These are phyloP conservation scores for Vigna radiata DNA, from an alignment of 306 rosid species.

Conservation along the genomic window DNA sequence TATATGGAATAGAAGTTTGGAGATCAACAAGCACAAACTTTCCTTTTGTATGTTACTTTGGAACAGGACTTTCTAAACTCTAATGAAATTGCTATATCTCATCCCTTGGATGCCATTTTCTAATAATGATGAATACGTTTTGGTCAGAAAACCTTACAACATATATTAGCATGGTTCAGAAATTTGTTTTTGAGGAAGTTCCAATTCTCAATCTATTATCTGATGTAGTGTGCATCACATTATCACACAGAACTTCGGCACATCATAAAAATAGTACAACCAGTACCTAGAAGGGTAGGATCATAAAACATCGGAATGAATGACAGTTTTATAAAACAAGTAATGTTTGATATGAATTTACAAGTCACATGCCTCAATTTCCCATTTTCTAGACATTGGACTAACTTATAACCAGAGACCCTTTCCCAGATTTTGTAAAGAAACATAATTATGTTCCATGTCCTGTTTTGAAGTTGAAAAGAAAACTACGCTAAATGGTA, in stretches of 20 bases:
- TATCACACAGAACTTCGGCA: not conserved
- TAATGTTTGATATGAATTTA: not conserved
- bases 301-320: not conserved
- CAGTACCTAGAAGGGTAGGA: not conserved
- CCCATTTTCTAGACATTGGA: not conserved
- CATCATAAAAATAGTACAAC: not conserved
- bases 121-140: too few species aligned
- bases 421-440: constrained; percentile 1
- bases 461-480: not conserved
- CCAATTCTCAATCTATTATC: not conserved
- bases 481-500: not conserved
- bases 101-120: too few species aligned
- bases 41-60: not conserved
- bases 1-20: not conserved
- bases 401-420: not conserved
- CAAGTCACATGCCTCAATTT: constrained; percentile 7
- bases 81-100: too few species aligned
- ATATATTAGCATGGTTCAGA: not conserved
- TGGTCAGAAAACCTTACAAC: not conserved
- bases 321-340: too few species aligned
- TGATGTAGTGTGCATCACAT: not conserved
- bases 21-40: too few species aligned
- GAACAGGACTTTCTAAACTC: not conserved
- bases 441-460: not conserved
- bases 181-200: not conserved